Evolutionary conservation across 129 eudicot species (phyloP).

Genomic region (Deinandra increscens): DNA sequence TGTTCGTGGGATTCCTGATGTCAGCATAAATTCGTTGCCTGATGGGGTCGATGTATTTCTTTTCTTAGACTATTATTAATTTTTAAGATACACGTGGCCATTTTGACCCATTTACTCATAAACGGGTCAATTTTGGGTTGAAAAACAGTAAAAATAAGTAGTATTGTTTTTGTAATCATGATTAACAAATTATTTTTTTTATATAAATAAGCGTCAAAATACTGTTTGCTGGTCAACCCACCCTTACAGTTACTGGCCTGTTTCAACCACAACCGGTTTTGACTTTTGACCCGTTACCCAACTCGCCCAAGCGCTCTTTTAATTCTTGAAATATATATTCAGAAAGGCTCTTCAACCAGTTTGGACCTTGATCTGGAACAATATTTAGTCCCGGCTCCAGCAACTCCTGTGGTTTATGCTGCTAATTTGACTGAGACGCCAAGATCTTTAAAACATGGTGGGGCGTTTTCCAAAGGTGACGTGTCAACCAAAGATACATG

Average conservation of each 20-base stretch:
- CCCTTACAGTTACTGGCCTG: neutral
- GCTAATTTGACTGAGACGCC: slow-evolving; percentile 96
- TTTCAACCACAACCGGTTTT: slow-evolving; percentile 1
- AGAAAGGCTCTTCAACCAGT: slow-evolving; percentile 75
- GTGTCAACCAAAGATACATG: slow-evolving; percentile 41
- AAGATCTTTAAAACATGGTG: slow-evolving; percentile 60
- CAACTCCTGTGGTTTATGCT: slow-evolving; percentile 76
- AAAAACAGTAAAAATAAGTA: neutral
- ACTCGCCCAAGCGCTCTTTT: neutral
- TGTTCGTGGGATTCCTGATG: slow-evolving; percentile 97
- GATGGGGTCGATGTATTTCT: slow-evolving; percentile 56
- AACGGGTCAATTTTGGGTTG: neutral
- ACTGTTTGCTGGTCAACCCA: neutral
- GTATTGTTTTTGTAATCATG: neutral
- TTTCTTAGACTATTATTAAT: neutral
- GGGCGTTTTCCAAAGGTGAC: slow-evolving; percentile 45
- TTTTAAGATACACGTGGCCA: neutral
- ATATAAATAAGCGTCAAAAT: too few species aligned
- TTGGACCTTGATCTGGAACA: slow-evolving; percentile 99
- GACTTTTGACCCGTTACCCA: neutral
- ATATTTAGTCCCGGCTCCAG: slow-evolving; percentile 88
- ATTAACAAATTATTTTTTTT: neutral
- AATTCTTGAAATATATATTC: slow-evolving; percentile 15
- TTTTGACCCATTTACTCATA: slow-evolving; percentile 8
- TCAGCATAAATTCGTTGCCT: slow-evolving; percentile 61